Evolutionary conservation across 441 rosid species (phyloP), one percentile per base, ranked within the genome.

Genomic region (Pelargonium fulgidum): DNA sequence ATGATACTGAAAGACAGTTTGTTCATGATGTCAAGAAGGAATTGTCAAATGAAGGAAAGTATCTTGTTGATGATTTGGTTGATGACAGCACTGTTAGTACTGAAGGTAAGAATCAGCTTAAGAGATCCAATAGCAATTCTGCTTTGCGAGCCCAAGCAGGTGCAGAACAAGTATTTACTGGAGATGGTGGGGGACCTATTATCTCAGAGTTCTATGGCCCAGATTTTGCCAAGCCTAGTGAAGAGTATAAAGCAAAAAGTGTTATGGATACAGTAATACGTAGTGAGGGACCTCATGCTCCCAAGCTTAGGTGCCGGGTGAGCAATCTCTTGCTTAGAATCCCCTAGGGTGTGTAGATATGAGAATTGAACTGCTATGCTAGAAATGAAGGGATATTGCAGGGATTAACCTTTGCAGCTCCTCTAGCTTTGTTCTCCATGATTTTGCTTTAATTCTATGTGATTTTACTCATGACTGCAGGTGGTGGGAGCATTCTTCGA

Each of bases 401-500:
- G 71, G 71, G 56, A 59, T 50, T 70, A 48, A 68, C 36, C 36
- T 29, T 68, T 44, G 70, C 68, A 71, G 45, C 29, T 56, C 36
- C 36, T 29, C 36, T 29, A 29, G 36, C 36, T 29, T 29, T 29
- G 36, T 29, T 29, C 6, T 29, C 36, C 36, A 29, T 29, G 29
- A 20, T 58, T 58, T 58, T 58, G 33, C 22, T 58, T 19, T 20
- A 58, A 20, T 20, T 3, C 33, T 10, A 20, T 56, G 63, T n/a
- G 14, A 24, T 58, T 58, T 58, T 6, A 17, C 20, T 58, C 62
- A 58, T 58, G 63, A 58, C 33, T 78, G 67, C 86, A 94, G 99
- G 97, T 94, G 78, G 73, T 85, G 65, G 99, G 99, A 82, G 98
- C 99, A 68, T 89, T 85, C 73, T 90, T 94, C 74, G 99, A 94